A percentile compares a stretch with the other conserved stretches of the same genome.
These are phyloP conservation scores for Paramecium biaurelia DNA, from an alignment of 73 alveolate genomes.

Conservation along the genomic window DNA sequence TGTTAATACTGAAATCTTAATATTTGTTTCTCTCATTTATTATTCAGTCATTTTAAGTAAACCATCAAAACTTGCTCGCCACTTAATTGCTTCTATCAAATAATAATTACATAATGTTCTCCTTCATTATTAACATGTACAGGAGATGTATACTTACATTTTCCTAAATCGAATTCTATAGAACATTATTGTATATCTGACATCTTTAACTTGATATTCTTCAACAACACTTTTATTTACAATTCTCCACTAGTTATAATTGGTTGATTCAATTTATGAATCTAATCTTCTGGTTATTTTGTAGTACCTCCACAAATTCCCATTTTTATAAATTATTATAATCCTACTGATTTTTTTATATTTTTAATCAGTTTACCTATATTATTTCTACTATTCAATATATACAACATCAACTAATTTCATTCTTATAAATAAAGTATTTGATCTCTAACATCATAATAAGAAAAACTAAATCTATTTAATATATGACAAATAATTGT, in stretches of 20 bases:
- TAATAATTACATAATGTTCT: not conserved
- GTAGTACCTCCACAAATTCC: not conserved
- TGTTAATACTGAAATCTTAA: not conserved
- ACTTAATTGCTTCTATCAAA: not conserved
- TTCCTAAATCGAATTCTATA: not conserved
- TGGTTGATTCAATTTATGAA: not conserved
- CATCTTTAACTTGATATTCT: not conserved
- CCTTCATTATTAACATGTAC: not conserved
- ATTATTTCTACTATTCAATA: not conserved
- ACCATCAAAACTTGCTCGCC: slow-evolving; percentile 40
- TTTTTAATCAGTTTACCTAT: not conserved
- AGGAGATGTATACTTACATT: not conserved
- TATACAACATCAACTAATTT: not conserved
- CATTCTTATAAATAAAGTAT: too few relatives aligned
- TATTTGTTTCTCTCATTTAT: not conserved
- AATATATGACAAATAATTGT: too few relatives aligned
- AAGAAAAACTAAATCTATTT: too few relatives aligned
- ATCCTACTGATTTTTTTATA: not conserved
- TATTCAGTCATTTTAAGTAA: not conserved
- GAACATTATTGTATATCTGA: not conserved
- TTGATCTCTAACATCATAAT: too few relatives aligned
- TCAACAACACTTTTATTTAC: not conserved
- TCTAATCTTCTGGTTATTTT: not conserved
- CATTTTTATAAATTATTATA: not conserved
- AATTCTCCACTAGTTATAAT: not conserved